These are phyloP conservation scores for Malus sieversii DNA, from an alignment of 306 rosid species.

Conservation along the genomic window DNA sequence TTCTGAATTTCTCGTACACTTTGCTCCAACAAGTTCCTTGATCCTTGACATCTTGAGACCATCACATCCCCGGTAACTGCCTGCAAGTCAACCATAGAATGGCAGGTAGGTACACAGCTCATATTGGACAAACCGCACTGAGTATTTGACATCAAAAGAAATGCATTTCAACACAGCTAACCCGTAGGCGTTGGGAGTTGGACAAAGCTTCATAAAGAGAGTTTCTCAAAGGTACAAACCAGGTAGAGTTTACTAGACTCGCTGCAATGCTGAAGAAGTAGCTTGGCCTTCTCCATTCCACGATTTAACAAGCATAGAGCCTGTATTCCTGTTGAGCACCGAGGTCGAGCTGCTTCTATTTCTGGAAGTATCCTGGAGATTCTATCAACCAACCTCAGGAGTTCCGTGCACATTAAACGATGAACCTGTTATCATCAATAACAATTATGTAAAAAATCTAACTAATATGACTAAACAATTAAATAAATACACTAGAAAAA, in stretches of 20 bases:
- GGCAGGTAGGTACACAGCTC: neutral
- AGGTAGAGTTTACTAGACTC: constrained; percentile 83
- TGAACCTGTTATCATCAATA: constrained; percentile 58
- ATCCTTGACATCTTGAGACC: constrained; percentile 44
- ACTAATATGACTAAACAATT: constrained; percentile 9
- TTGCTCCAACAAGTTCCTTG: constrained; percentile 42
- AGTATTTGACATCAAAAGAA: neutral
- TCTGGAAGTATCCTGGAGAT: constrained; percentile 46
- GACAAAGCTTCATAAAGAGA: neutral
- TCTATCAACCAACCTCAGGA: constrained; percentile 43
- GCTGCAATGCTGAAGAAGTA: constrained; percentile 48
- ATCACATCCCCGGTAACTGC: constrained; percentile 58
- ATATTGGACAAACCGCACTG: neutral
- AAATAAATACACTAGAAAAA: constrained; percentile 1
- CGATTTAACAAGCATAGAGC: constrained; percentile 45
- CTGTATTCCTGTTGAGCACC: constrained; percentile 59
- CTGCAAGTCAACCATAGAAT: constrained; percentile 33
- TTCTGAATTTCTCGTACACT: constrained; percentile 51
- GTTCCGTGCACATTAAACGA: constrained; percentile 49
- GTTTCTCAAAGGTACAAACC: constrained; percentile 34
- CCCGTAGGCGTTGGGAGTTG: neutral
- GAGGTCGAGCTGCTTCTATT: constrained; percentile 77
- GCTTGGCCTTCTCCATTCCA: constrained; percentile 49
- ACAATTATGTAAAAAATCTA: constrained; percentile 3
- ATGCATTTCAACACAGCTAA: neutral